Evolutionary conservation across 2,329 filamentous ascomycete genomes (phyloP), one percentile per base, ranked within the genome.

Genomic region (Aspergillus brasiliensis): DNA sequence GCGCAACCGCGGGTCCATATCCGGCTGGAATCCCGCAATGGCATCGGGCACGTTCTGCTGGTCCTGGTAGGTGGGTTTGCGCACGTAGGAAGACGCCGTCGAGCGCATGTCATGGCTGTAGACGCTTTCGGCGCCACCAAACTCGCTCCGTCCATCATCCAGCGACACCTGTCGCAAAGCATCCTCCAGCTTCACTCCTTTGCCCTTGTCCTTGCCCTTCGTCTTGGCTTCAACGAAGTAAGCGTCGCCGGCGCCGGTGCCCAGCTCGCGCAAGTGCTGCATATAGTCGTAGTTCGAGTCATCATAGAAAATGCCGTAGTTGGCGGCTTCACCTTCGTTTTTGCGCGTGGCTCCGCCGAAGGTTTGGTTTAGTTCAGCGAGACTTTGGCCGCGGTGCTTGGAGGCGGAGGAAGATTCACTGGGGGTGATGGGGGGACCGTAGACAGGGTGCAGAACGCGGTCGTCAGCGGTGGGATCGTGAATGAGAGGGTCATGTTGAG

Each of bases 251-350:
- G 76, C 78, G 6, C 77, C 91, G 46, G 81, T 77, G 59, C 88
- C 88, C n/a, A 99, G 80, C 69, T 98, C 95, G 57, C 92, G 90
- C 83, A 99, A 82, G 78, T 99, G 95, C 77, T 99, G 95, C 95
- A 99, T 99, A 80, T 99, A 99, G 78, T 99, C 95, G 78, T 99
- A 99, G 72, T 91, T 86, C 65, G 91, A 90, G 78, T 99, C 95
- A 77, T 99, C 96, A 76, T 85, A 99, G 82, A 91, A 99, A 65
- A 99, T 86, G 65, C 95, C 95, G 77, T 97, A 87, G 75, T 91
- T 91, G 67, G 96, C 95, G 8, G 96, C 95, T 79, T 99, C 93
- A 69, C 96, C 96, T 78, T 99, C 95, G 75, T 99, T 98, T 58
- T 86, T 85, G 67, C 93, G 88, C 65, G 79, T 79, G 44, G 82